Percentiles rank a stretch among this genome's conserved stretches.
Conservation (phyloP, 306 rosid species). For the Fagus crenata region DNA sequence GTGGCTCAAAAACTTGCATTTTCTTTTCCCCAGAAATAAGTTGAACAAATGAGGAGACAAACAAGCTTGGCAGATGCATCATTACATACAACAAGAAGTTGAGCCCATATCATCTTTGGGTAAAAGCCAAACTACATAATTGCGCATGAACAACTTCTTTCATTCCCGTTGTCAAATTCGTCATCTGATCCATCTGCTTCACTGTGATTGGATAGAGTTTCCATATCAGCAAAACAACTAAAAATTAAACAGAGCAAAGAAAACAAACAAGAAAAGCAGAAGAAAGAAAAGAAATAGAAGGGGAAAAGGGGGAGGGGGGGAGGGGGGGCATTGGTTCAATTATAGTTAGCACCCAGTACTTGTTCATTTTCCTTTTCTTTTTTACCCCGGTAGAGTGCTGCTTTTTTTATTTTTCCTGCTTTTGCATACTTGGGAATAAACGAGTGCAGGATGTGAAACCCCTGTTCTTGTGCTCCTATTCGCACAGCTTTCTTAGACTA, state of each 20-base stretch:
- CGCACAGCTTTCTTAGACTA: background rate
- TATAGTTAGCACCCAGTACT: background rate
- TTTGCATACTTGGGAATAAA: background rate
- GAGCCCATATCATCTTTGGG: slow-evolving; percentile 37
- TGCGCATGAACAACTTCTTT: slow-evolving; percentile 73
- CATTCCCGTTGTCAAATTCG: slow-evolving; percentile 71
- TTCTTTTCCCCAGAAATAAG: slow-evolving; percentile 38
- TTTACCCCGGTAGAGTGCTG: background rate
- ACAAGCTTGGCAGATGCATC: slow-evolving; percentile 41
- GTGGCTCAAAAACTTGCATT: slow-evolving; percentile 31
- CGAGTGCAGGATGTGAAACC: background rate
- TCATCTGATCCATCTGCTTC: slow-evolving; percentile 83
- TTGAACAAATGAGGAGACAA: slow-evolving; percentile 30
- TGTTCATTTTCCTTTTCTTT: background rate
- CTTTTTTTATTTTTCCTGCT: background rate
- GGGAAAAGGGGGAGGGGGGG: background rate
- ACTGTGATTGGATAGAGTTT: slow-evolving; percentile 54
- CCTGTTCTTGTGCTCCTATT: background rate
- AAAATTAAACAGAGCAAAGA: background rate
- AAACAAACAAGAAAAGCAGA: background rate
- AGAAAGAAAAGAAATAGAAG: background rate
- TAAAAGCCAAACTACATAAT: slow-evolving; percentile 64
- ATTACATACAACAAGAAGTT: slow-evolving; percentile 14
- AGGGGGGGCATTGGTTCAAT: too few relatives aligned
- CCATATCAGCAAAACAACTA: slow-evolving; percentile 37